Evolutionary conservation across 179 eudicot species (phyloP), one percentile per base, ranked within the genome.

Genomic region (Monotropa hypopitys): DNA sequence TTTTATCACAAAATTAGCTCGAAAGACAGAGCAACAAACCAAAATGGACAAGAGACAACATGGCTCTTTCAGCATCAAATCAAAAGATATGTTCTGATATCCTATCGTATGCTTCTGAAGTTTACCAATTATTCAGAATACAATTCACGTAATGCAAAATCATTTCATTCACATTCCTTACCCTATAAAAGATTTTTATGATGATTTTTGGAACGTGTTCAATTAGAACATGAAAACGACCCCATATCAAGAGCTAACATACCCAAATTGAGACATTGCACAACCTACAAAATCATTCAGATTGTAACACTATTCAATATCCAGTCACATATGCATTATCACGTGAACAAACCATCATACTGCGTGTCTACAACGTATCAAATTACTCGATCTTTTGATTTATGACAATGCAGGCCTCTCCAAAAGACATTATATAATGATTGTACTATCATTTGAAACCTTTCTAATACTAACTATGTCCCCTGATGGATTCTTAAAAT

Each of bases 101-200:
- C 45, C 45, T 51, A 23, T 43, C 61, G 51, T 16, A 33, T 20
- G 3, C 7, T 33, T 51, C 9, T 20, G 61, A 20, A 51, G 35
- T 32, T 23, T 43, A 72, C 9, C 56, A 11, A 18, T 53, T 32
- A 16, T 49, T 32, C 6, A 21, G 42, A 23, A 3, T 3, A 18
- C 32, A n/a, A 59, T 30, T 76, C 46, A 76, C 15, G 72, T 32
- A 76, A 46, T 32, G n/a, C 43, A 76, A 46, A 26, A 38, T 38
- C 40, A 38, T 38, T 2, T 5, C 5, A 2, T 38, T 38, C 40
- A 38, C 40, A 38, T 38, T 38, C 40, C 40, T 38, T 38, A 38
- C 40, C 40, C 5, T 38, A 38, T 1, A 3, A 38, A 38, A 38
- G 40, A 38, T 38, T 38, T 38, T 38, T 38, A 38, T 38, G 40